These are phyloP conservation scores for Talaromyces sp. DNA, from an alignment of 2,329 filamentous ascomycete genomes.

Conservation along the genomic window DNA sequence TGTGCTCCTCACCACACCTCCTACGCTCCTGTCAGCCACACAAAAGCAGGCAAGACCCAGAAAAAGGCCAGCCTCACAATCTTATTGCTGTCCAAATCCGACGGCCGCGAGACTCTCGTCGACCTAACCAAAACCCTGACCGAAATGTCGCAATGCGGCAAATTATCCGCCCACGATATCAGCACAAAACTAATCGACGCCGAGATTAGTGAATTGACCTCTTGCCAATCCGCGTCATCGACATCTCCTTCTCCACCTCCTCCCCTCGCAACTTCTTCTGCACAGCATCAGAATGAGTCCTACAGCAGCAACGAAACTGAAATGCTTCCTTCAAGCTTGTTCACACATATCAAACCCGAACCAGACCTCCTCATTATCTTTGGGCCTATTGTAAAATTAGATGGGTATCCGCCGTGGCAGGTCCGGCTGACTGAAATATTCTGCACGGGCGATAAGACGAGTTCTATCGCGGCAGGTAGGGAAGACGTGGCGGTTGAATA, in stretches of 20 bases:
- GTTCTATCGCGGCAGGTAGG: conserved; percentile 34
- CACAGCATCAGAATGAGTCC: neutral
- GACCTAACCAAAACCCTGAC: conserved; percentile 91
- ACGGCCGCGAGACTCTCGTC: conserved; percentile 89
- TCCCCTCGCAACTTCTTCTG: neutral
- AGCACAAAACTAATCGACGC: conserved; percentile 81
- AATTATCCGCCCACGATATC: conserved; percentile 77
- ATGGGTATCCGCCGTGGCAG: conserved; percentile 96
- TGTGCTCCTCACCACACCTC: conserved; percentile 66
- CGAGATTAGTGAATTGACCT: conserved; percentile 65
- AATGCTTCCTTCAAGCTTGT: conserved; percentile 13
- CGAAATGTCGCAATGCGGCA: conserved; percentile 89
- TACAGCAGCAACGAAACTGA: neutral
- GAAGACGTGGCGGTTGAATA: conserved; percentile 67
- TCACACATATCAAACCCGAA: conserved; percentile 66
- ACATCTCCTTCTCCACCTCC: conserved; percentile 16
- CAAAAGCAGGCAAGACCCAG: conserved; percentile 20
- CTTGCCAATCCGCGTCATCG: conserved; percentile 27
- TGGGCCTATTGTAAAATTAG: conserved; percentile 73
- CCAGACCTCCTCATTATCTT: conserved; percentile 89
- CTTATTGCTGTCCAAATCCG: conserved; percentile 78
- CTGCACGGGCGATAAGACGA: conserved; percentile 48
- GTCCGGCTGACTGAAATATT: conserved; percentile 93
- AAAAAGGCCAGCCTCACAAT: conserved; percentile 51
- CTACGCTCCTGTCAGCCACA: conserved; percentile 26